These are phyloP conservation scores for Rhodotorula sphaerocarpa DNA, from an alignment of 768 basidiomycete genomes.

Conservation along the genomic window DNA sequence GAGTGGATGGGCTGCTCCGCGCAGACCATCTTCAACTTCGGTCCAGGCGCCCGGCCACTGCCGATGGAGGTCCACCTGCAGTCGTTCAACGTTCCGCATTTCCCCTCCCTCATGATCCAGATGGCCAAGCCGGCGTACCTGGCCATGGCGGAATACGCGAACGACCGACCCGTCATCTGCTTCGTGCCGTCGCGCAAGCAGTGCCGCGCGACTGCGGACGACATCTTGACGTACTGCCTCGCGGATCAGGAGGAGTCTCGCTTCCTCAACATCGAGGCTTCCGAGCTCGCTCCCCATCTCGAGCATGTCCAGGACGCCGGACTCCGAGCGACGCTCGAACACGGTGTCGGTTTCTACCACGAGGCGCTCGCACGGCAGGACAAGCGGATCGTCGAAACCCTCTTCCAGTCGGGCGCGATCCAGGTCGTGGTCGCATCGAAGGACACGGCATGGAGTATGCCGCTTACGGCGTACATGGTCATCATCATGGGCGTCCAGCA, in stretches of 20 bases:
- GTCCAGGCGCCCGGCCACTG: conserved; percentile 88
- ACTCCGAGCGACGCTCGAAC: conserved; percentile 69
- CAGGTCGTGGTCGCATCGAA: conserved; percentile 91
- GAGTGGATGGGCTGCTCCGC: conserved; percentile 95
- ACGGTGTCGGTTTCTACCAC: conserved; percentile 91
- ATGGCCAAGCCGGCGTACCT: conserved; percentile 99
- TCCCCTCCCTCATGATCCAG: conserved; percentile 95
- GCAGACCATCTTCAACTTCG: conserved; percentile 96
- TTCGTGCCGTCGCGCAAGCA: conserved; percentile 92
- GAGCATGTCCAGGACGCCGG: conserved; percentile 70
- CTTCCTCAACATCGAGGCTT: conserved; percentile 79
- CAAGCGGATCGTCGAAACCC: conserved; percentile 80
- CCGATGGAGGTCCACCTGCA: conserved; percentile 97
- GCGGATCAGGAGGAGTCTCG: conserved; percentile 76
- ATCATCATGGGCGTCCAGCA: conserved; percentile 99
- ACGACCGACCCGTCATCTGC: conserved; percentile 74
- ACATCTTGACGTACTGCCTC: conserved; percentile 75
- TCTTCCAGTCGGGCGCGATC: conserved; percentile 90
- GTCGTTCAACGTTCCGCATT: conserved; percentile 91
- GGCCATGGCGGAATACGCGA: conserved; percentile 77
- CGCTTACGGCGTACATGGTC: conserved; percentile 91
- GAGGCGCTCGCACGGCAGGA: conserved; percentile 87
- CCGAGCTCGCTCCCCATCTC: conserved; percentile 75
- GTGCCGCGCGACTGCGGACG: conserved; percentile 85
- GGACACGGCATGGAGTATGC: conserved; percentile 95